Evolutionary conservation across 2,329 filamentous ascomycete genomes (phyloP), one percentile per base, ranked within the genome.

Genomic region (Setomelanomma holmii): DNA sequence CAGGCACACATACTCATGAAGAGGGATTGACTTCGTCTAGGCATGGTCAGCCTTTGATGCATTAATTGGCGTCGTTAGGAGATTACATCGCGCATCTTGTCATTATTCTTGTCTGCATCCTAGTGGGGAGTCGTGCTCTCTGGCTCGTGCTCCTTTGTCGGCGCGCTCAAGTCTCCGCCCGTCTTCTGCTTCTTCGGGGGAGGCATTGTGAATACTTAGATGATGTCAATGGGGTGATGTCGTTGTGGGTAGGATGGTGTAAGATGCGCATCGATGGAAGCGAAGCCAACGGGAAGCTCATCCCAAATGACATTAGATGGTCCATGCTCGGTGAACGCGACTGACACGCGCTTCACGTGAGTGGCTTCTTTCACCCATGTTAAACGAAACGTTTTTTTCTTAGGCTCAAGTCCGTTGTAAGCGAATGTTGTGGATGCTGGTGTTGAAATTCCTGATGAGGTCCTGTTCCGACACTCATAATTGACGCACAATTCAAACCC

Each of bases 1-100:
- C 45, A 59, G 49, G 16, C 45, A 41, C 5, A 56, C 36, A 24
- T 51, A 56, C 21, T 49, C 36, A 34, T 55, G 19, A 4, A 5
- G 7, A 19, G 40, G 22, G 40, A 42, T 42, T 33, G 40, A 17
- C 5, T 27, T 20, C n/a, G 5, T 12, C 40, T 30, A 16, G 12
- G 1, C 10, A 21, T 14, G 5, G 16, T 41, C 21, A 41, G 14
- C n/a, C 12, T 2, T 12, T n/a, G 7, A 4, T 23, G 22, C 12
- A 24, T 24, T 16, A 14, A 24, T 5, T 22, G 11, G 11, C 12
- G 12, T 23, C 21, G n/a, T 7, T 14, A 30, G 10, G 27, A 10
- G 27, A 11, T n/a, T 23, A 41, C 39, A 30, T 16, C 5, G 22
- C 14, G 39, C 27, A 30, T 4, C 21, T 16, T n/a, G 12, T 24